phyloP scores from a whole-genome alignment of 352 stramenopile genomes.

The Pythium pectinolyticum region DNA sequence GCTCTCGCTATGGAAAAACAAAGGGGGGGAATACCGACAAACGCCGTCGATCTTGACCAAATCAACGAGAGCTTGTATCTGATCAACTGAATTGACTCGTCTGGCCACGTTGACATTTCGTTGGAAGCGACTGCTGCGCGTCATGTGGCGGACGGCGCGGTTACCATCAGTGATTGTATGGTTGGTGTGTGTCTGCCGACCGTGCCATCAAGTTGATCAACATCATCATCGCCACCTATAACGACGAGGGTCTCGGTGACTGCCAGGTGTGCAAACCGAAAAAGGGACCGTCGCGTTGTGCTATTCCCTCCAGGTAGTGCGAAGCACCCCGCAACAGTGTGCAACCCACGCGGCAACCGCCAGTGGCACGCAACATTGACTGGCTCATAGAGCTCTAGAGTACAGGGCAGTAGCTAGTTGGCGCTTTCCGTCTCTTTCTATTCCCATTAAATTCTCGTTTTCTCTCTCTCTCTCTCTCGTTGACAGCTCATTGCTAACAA shows the following conservation, averaged over 20 bases:
- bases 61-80: conserved; percentile 99
- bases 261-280: conserved; percentile 97
- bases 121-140: conserved; percentile 99
- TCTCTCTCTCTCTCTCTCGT: conserved; percentile 2
- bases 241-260: conserved; percentile 96
- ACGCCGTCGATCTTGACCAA: too few relatives aligned
- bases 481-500: conserved; percentile 1
- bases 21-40: conserved; percentile 48
- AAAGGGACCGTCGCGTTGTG: conserved; percentile 96
- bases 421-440: not conserved
- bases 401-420: not conserved
- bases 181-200: conserved; percentile 99
- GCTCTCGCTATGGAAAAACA: too few relatives aligned
- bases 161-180: conserved; percentile 99
- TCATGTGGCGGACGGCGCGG: conserved; percentile 98
- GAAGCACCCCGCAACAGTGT: not conserved
- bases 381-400: not conserved
- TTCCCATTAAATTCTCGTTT: not conserved
- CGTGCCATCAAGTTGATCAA: conserved; percentile 99
- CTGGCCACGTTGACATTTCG: conserved; percentile 99
- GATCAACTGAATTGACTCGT: conserved; percentile 99
- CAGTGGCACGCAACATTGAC: not conserved
- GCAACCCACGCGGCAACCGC: not conserved
- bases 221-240: conserved; percentile 99
- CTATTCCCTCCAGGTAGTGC: not conserved